phyloP scores from a whole-genome alignment of 208 protist genomes.

The Jaenimonas drosophilae region DNA sequence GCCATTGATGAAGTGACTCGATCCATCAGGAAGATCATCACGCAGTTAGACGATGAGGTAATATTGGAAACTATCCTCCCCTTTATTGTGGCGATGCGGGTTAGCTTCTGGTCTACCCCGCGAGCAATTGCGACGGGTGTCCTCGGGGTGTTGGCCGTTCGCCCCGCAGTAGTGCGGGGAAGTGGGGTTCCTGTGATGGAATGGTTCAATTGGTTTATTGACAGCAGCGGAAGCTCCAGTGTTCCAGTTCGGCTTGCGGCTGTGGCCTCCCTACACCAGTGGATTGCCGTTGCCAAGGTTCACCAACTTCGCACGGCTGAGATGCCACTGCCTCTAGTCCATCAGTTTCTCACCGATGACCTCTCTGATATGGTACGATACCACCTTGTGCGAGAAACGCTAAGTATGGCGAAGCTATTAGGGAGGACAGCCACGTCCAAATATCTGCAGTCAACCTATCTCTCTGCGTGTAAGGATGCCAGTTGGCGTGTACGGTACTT shows the following conservation, averaged over 20 bases:
- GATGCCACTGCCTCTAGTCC: slow-evolving; percentile 54
- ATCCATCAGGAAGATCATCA: slow-evolving; percentile 24
- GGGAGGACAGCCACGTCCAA: slow-evolving; percentile 33
- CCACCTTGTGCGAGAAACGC: slow-evolving; percentile 35
- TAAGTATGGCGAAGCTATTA: slow-evolving; percentile 32
- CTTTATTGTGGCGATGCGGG: slow-evolving; percentile 44
- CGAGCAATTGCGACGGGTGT: slow-evolving; percentile 53
- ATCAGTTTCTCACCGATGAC: slow-evolving; percentile 43
- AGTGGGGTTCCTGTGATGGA: slow-evolving; percentile 33
- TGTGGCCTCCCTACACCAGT: slow-evolving; percentile 38
- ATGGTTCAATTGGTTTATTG: slow-evolving; percentile 56
- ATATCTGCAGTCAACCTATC: slow-evolving; percentile 38
- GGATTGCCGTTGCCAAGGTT: slow-evolving; percentile 40
- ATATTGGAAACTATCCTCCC: slow-evolving; percentile 37
- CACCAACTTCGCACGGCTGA: slow-evolving; percentile 35
- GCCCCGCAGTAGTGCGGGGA: slow-evolving; percentile 24
- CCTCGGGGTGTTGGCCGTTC: slow-evolving; percentile 36
- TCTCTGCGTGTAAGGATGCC: slow-evolving; percentile 27
- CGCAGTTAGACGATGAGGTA: slow-evolving; percentile 16
- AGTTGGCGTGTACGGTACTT: slow-evolving; percentile 78
- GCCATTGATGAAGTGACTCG: slow-evolving; percentile 28
- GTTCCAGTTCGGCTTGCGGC: slow-evolving; percentile 46
- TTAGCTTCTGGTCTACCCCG: slow-evolving; percentile 59
- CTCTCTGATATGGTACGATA: slow-evolving; percentile 67
- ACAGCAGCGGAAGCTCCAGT: slow-evolving; percentile 37